Evolutionary conservation across 805 yeast species (phyloP).

Genomic region (Priceomyces carsonii): DNA sequence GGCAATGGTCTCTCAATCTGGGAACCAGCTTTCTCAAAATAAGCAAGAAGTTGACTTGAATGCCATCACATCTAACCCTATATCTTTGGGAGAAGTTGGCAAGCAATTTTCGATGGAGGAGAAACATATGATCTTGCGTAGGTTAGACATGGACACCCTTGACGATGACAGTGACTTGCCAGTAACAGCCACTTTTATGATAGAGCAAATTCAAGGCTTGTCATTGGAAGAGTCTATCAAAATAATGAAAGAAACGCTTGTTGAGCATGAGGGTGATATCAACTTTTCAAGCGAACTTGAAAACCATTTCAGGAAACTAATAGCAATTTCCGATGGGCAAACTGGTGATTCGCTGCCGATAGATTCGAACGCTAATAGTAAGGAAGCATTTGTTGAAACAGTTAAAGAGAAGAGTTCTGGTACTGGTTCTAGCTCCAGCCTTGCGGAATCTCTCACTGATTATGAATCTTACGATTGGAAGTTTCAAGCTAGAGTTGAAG

Average conservation of each 20-base stretch:
- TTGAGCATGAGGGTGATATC: conserved; percentile 30
- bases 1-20: background rate
- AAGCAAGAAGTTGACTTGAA: conserved; percentile 8
- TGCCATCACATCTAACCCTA: conserved; percentile 8
- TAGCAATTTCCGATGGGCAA: conserved; percentile 1
- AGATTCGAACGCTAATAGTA: background rate
- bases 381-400: background rate
- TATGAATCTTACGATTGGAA: conserved; percentile 18
- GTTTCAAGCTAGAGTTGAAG: conserved; percentile 36
- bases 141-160: conserved; percentile 5
- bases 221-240: conserved; percentile 21
- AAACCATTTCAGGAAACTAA: conserved; percentile 5
- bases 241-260: conserved; percentile 28
- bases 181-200: conserved; percentile 6
- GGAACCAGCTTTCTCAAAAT: background rate
- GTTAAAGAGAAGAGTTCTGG: conserved; percentile 5
- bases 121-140: conserved; percentile 6
- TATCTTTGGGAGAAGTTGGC: conserved; percentile 8
- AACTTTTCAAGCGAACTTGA: conserved; percentile 26
- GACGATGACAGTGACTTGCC: conserved; percentile 7
- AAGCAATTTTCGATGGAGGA: conserved; percentile 5
- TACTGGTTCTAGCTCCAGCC: conserved; percentile 1
- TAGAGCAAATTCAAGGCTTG: conserved; percentile 25
- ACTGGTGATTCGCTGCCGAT: background rate
- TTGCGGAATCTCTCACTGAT: conserved; percentile 9